phyloP scores from a whole-genome alignment of 2,329 filamentous ascomycete genomes.

The Colletotrichum eremochloae region DNA sequence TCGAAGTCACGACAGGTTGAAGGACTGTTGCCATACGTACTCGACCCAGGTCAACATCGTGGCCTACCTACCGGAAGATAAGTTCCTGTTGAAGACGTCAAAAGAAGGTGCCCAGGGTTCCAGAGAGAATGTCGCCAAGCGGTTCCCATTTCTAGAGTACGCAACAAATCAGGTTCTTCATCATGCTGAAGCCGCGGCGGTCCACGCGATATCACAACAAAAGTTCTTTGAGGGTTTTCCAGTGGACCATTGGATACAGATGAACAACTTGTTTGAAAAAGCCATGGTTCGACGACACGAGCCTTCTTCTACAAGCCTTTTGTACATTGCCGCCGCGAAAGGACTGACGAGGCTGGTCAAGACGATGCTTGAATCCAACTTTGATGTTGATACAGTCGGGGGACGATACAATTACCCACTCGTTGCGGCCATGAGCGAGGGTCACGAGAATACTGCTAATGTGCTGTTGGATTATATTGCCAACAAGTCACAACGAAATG shows the following conservation, averaged over 20 bases:
- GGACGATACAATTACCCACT: not conserved
- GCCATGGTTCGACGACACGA: not conserved
- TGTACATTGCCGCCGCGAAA: not conserved
- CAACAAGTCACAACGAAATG: not conserved
- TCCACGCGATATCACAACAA: not conserved
- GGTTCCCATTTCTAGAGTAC: slow-evolving; percentile 25
- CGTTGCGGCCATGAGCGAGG: not conserved
- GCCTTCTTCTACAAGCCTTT: not conserved
- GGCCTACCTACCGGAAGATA: not conserved
- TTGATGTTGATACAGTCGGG: fast-evolving
- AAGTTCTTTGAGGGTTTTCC: fast-evolving
- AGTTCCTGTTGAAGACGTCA: not conserved
- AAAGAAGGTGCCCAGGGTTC: fast-evolving
- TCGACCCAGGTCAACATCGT: not conserved
- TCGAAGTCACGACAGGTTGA: not conserved
- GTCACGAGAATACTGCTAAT: fast-evolving
- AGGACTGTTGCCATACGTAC: slow-evolving; percentile 11
- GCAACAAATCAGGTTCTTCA: slow-evolving; percentile 4
- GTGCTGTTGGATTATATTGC: not conserved
- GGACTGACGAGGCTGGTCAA: fast-evolving
- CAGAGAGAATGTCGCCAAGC: not conserved
- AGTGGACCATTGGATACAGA: not conserved
- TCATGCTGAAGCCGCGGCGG: slow-evolving; percentile 2
- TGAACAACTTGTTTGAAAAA: not conserved
- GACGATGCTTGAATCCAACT: fast-evolving